phyloP scores from a whole-genome alignment of 139 green algal genomes.

The Astrephomene gubernaculifera region DNA sequence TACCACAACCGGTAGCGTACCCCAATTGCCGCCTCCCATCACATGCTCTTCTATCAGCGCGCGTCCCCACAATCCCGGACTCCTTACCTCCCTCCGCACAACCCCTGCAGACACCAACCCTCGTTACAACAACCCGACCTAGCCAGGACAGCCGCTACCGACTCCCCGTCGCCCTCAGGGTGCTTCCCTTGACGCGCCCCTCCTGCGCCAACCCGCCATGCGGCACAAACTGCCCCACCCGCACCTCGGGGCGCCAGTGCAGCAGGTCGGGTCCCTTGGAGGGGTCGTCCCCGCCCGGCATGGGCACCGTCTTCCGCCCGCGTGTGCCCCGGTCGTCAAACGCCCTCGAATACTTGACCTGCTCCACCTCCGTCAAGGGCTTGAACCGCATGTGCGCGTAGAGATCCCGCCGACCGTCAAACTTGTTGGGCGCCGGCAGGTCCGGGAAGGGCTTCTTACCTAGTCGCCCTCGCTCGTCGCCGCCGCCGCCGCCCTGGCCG shows the following conservation, averaged over 20 bases:
- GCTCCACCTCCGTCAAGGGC: constrained; percentile 23
- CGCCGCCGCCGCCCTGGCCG: neutral
- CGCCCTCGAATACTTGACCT: neutral
- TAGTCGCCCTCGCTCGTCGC: constrained; percentile 17
- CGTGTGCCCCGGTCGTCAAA: constrained; percentile 24
- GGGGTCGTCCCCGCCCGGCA: constrained; percentile 13
- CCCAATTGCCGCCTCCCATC: too few species aligned
- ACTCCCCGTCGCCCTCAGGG: neutral
- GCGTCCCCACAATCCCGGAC: too few species aligned
- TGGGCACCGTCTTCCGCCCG: neutral
- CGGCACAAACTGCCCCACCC: constrained; percentile 45
- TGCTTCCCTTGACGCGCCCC: constrained; percentile 7
- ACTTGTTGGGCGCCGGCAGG: constrained; percentile 3
- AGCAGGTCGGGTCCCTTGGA: constrained; percentile 53
- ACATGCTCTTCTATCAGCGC: too few species aligned
- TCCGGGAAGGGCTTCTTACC: neutral
- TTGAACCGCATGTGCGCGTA: constrained; percentile 52
- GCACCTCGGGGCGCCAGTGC: constrained; percentile 42
- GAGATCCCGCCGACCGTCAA: constrained; percentile 30
- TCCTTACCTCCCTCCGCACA: too few species aligned
- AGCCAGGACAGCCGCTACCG: too few species aligned
- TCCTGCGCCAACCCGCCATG: constrained; percentile 45
- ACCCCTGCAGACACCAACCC: too few species aligned
- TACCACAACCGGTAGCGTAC: too few species aligned
- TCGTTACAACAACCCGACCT: too few species aligned